Base-by-base conservation (phyloP, 2,329 filamentous ascomycete genomes). In the Penicillium palitans region DNA sequence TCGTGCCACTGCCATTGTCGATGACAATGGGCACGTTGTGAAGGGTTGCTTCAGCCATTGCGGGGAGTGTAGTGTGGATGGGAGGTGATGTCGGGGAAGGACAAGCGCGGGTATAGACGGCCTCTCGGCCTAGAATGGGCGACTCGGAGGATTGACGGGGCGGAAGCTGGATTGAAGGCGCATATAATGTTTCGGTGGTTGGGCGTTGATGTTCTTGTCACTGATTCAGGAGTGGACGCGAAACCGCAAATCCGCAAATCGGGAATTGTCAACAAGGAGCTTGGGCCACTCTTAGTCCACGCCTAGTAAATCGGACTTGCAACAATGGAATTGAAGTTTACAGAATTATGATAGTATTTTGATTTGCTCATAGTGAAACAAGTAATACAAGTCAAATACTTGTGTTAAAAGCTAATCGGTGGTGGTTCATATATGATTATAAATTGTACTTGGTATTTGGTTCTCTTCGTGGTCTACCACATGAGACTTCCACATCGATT, bases 21-120 rank as follows among this genome's bases (percentile, higher is more conserved):
- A 99, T 90, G 74, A 99, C 95, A 77, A 99, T 96, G 59, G 95
- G 93, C 67, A 92, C 93, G 83, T 99, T 99, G 83, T 97, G 95
- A 56, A 98, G 87, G 61, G 83, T 79, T 58, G 75, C 83, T 73
- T 89, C 88, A 65, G 83, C 81, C 85, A 88, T 88, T 68, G 63
- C 70, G 70, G 64, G 63, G 58, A 61, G 61, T 57, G 60, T 56
- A 57, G 57, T 53, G 24, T 29, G 40, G 40, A 47, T 33, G 57
- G 52, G 61, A 60, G 60, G 52, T 55, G 57, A 60, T 55, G 56
- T 61, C 55, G 64, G 61, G 58, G 59, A 57, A 58, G 57, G 58
- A 57, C 41, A 49, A 59, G 59, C 58, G 65, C 61, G 60, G 61
- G 61, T 69, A 61, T 66, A 61, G 57, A 66, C 61, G 71, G 70